Evolutionary conservation across 306 rosid species (phyloP), one percentile per base, ranked within the genome.

Genomic region (Styphnolobium japonicum): DNA sequence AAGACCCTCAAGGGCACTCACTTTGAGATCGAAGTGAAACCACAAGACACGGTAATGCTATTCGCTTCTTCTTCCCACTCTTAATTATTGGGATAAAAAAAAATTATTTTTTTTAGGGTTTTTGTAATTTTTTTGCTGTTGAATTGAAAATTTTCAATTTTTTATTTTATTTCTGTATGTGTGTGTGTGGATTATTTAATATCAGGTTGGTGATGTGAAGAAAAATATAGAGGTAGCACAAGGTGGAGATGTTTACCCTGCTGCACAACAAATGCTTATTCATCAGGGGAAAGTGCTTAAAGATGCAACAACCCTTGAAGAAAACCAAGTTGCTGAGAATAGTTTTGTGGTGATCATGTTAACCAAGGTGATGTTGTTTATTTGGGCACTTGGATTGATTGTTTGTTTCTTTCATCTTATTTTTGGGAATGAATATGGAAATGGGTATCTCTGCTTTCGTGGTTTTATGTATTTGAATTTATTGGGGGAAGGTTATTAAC

Each of bases 301-400:
- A 56, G 93, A 93, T 70, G 68, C 25, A 58, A 87, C 93, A 29
- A 93, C 98, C 37, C 72, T 93, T 79, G 91, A 86, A 6, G 93
- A 90, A 72, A 93, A 91, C 52, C 75, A 90, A 75, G 95, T 91
- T 78, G 81, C 65, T 4, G 97, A 93, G 61, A 87, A 85, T 84
- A 87, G 92, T 87, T 93, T 93, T 85, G 82, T 91, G 73, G 98
- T 91, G 67, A 80, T 91, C 62, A 93, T 93, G 97, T 83, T 91
- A 58, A 49, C 82, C 27, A 91, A 93, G 97, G 97, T 93, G 80
- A 71, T 21, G 60, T 12, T 76, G 33, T 69, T 69, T 58, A 37
- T 80, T 67, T 42, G 2, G 16, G 10, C 31, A 12, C 21, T 68
- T 57, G 43, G 4, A 49, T 57, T 67, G 14, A 29, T 67, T 72